These are phyloP conservation scores for Cinnamomum micranthum DNA, from an alignment of 164 flowering plant species.

Conservation along the genomic window DNA sequence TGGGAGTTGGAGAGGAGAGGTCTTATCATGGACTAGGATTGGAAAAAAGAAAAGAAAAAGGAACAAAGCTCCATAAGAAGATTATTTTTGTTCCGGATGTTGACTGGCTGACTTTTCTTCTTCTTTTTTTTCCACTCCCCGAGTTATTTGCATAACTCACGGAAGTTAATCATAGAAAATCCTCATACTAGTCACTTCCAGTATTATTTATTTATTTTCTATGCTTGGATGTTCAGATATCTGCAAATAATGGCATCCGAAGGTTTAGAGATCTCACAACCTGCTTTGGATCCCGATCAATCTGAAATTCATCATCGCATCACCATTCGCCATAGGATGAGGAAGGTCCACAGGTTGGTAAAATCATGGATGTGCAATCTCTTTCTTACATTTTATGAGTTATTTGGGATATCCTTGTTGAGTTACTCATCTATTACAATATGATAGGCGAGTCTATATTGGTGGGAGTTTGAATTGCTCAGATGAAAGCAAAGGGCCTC, in stretches of 20 bases:
- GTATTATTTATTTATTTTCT: not conserved
- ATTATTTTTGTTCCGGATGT: not conserved
- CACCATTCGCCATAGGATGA: constrained; percentile 50
- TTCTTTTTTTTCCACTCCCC: not conserved
- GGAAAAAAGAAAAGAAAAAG: no score
- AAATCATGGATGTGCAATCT: not conserved
- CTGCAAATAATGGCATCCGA: constrained; percentile 31
- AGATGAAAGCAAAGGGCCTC: constrained; percentile 56
- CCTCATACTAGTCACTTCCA: no score
- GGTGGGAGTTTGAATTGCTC: constrained; percentile 41
- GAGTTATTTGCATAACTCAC: not conserved
- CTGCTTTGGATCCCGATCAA: constrained; percentile 57
- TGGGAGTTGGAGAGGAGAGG: no score
- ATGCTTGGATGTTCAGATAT: constrained; percentile 20
- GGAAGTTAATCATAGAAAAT: no score
- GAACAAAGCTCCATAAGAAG: no score
- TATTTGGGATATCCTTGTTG: not conserved
- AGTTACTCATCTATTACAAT: not conserved
- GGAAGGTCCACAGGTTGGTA: constrained; percentile 58
- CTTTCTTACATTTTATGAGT: not conserved
- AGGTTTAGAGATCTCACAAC: constrained; percentile 87
- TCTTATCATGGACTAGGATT: no score
- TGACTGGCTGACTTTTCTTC: not conserved
- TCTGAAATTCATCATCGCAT: constrained; percentile 84
- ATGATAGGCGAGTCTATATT: constrained; percentile 52